A percentile compares a stretch with the other conserved stretches of the same genome.
phyloP scores from a whole-genome alignment of 768 basidiomycete species.

The Pleurotus pulmonarius region DNA sequence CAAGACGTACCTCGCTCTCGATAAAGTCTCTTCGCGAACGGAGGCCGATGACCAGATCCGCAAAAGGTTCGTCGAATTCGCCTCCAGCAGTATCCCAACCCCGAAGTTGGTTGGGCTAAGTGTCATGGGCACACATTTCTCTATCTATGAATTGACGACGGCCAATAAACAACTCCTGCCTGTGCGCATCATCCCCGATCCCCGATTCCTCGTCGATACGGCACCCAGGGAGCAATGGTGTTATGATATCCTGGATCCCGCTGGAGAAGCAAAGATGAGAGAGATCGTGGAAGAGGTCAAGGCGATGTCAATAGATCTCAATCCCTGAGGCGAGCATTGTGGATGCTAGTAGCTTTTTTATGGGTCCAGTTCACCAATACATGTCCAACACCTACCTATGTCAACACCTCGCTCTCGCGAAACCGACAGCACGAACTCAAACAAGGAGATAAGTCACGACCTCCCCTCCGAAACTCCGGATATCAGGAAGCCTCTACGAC shows the following conservation, averaged over 20 bases:
- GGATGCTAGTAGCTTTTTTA: too few species aligned
- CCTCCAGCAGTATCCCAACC: conserved; percentile 1
- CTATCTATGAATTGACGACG: conserved; percentile 3
- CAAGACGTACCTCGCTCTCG: conserved; percentile 11
- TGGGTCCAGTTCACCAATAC: too few species aligned
- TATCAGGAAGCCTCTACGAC: too few species aligned
- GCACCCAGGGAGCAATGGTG: conserved; percentile 2
- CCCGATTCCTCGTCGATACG: not conserved
- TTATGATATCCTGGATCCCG: not conserved
- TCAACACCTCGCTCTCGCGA: too few species aligned
- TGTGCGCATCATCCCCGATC: conserved; percentile 1
- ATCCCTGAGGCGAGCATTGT: too few species aligned
- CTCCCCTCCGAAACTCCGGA: too few species aligned
- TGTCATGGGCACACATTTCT: conserved; percentile 8
- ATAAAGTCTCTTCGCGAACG: conserved; percentile 8
- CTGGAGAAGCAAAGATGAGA: conserved; percentile 3
- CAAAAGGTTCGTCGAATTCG: conserved; percentile 9
- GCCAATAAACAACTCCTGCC: conserved; percentile 1
- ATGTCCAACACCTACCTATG: too few species aligned
- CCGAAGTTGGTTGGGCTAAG: conserved; percentile 9
- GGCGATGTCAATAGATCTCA: not conserved
- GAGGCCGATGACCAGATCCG: conserved; percentile 17
- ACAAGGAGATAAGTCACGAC: too few species aligned
- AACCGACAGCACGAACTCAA: too few species aligned
- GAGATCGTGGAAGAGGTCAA: conserved; percentile 1